These are phyloP conservation scores for Neonectria punicea DNA, from an alignment of 2,329 filamentous ascomycete genomes.

Conservation along the genomic window DNA sequence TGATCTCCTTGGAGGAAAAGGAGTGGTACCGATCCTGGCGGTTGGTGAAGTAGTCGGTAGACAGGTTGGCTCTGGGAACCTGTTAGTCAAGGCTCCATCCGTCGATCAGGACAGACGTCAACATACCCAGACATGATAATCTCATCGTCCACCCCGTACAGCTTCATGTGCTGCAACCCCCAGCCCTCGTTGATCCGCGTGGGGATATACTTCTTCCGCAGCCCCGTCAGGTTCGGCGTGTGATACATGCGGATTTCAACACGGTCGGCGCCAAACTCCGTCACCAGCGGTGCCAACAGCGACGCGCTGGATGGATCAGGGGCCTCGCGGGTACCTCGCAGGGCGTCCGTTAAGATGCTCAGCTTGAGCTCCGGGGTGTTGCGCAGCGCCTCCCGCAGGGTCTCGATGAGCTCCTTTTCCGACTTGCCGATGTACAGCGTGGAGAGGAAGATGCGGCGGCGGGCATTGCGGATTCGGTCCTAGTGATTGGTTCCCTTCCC, in stretches of 20 bases:
- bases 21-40: slow-evolving; percentile 95
- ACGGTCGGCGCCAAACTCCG: slow-evolving; percentile 83
- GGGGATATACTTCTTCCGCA: slow-evolving; percentile 85
- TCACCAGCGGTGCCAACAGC: slow-evolving; percentile 82
- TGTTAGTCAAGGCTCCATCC: slow-evolving; percentile 28
- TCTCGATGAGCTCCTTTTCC: slow-evolving; percentile 87
- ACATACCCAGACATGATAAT: slow-evolving; percentile 89
- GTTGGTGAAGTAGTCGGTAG: slow-evolving; percentile 94
- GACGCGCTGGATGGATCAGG: slow-evolving; percentile 89
- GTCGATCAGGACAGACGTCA: not conserved
- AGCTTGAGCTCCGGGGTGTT: slow-evolving; percentile 80
- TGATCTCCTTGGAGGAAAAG: slow-evolving; percentile 81
- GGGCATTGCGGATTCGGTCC: slow-evolving; percentile 84
- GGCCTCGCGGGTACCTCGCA: slow-evolving; percentile 91
- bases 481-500: slow-evolving; percentile 47
- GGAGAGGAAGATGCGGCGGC: slow-evolving; percentile 87
- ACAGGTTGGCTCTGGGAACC: slow-evolving; percentile 77
- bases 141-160: slow-evolving; percentile 95
- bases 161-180: slow-evolving; percentile 99
- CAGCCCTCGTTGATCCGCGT: slow-evolving; percentile 96
- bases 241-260: slow-evolving; percentile 98
- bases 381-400: slow-evolving; percentile 78
- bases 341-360: slow-evolving; percentile 89
- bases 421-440: slow-evolving; percentile 96
- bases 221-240: slow-evolving; percentile 91